Base-by-base conservation (phyloP, 805 yeast genomes). In the Saccharomycopsis schoenii region DNA sequence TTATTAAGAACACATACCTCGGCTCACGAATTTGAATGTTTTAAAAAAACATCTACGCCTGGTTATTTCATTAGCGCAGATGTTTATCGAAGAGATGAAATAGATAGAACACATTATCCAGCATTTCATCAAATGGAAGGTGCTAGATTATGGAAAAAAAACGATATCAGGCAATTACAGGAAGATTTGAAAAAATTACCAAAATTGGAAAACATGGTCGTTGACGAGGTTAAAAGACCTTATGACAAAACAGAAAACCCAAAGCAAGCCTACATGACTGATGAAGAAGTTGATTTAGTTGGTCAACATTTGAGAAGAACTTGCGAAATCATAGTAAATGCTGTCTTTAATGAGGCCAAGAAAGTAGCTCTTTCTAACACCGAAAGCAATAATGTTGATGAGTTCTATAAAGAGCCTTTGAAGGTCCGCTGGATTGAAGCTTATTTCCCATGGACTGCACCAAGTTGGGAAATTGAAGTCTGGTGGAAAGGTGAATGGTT, bases 401-500 rank as follows among this genome's bases (percentile, higher is more conserved):
- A 80, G 4, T 86, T 84, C 66, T 72, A 85, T 64, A 79, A 83
- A 62, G 86, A 85, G 66, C 96, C 96, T 6, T 77, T 94, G 63
- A 85, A 82, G 69, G 88, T 92, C 19, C 80, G 98, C 67, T 94
- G 99, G 99, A 87, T 91, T 40, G 96, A 89, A 68, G 96, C 94
- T 0, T 89, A 85, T 68, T 94, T 94, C 76, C 99, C 99, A 2
- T 94, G 98, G 97, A 94, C 99, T 2, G 84, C 96, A 1, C 99
- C 99, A 2, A 88, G 96, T 52, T 94, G 96, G 96, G 97, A 94
- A 69, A 90, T 96, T 66, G 99, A 94, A 73, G 97, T 94, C 4
- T 91, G 96, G 92, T 94, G 98, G 97, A 89, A 91, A 70, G 96
- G 94, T 58, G 96, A 92, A 67, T 94, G 99, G 99, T 78, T 94